These are phyloP conservation scores for Phanerochaete sordida DNA, from an alignment of 768 basidiomycete species.

Conservation along the genomic window DNA sequence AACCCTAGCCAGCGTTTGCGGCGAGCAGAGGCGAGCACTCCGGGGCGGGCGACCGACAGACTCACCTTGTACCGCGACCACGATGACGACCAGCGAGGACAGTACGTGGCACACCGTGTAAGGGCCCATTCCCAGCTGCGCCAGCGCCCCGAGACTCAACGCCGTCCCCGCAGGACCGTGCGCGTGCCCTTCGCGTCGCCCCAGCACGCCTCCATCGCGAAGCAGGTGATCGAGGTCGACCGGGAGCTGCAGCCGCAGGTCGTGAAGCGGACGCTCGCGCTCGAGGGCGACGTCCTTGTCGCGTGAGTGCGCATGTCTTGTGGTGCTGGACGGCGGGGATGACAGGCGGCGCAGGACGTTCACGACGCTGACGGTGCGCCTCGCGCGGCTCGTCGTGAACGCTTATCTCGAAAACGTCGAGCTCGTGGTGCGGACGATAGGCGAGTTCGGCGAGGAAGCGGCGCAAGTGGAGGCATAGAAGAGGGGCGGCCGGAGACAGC, in stretches of 20 bases:
- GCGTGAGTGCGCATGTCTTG: constrained; percentile 49
- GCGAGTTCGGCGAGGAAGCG: constrained; percentile 73
- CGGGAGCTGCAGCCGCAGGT: constrained; percentile 77
- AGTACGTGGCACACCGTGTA: constrained; percentile 6
- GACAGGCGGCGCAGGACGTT: constrained; percentile 50
- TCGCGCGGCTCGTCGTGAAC: constrained; percentile 83
- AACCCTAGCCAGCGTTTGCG: background rate
- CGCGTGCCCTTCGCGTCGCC: constrained; percentile 73
- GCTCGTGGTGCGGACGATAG: constrained; percentile 77
- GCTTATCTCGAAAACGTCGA: constrained; percentile 89
- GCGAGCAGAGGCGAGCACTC: background rate
- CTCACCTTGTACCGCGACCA: background rate
- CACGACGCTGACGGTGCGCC: constrained; percentile 74
- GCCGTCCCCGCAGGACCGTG: constrained; percentile 45
- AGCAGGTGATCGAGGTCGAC: constrained; percentile 84
- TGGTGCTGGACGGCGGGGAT: background rate
- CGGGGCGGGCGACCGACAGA: background rate
- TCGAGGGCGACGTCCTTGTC: constrained; percentile 65
- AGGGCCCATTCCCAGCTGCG: background rate
- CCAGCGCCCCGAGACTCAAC: background rate
- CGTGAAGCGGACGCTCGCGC: constrained; percentile 66
- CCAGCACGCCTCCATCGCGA: constrained; percentile 78
- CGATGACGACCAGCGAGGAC: background rate
- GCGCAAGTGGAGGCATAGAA: constrained; percentile 22
- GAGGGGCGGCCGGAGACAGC: constrained; percentile 4